A percentile compares a stretch with the other conserved stretches of the same genome.
These are phyloP conservation scores for Microbotryomycetes sp. DNA, from an alignment of 1,284 basidiomycete genomes.

Conservation along the genomic window DNA sequence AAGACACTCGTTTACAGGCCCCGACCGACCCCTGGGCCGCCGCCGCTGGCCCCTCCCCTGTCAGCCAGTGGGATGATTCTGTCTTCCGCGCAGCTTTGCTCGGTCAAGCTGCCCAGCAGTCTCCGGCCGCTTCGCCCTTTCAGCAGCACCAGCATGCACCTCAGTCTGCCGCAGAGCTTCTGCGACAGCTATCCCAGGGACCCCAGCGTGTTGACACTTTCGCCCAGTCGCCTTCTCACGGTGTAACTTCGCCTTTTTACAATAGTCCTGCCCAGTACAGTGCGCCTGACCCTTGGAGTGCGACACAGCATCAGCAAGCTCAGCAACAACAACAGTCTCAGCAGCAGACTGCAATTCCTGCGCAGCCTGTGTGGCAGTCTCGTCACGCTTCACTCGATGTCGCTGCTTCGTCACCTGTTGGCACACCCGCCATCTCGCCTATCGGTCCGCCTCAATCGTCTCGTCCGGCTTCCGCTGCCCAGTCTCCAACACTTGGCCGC, in stretches of 20 bases:
- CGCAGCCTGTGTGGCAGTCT: background rate
- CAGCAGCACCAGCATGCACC: constrained; percentile 4
- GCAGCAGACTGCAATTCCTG: background rate
- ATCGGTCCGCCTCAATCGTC: background rate
- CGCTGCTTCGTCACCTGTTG: background rate
- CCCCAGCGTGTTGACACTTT: background rate
- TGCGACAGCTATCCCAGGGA: background rate
- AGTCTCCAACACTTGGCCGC: no score
- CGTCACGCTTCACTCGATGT: background rate
- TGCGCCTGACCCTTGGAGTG: background rate
- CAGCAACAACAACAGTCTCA: background rate
- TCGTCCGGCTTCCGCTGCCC: background rate
- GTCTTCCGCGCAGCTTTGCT: constrained; percentile 3
- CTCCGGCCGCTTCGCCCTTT: background rate
- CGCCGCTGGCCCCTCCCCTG: background rate
- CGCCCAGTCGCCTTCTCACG: background rate
- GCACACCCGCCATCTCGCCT: background rate
- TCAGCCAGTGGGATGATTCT: constrained; percentile 1
- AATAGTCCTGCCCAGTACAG: background rate
- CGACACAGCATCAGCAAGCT: background rate
- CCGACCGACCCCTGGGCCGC: background rate
- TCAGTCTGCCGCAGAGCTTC: background rate
- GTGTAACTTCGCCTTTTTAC: background rate
- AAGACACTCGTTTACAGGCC: background rate
- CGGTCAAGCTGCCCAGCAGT: background rate